Conservation (phyloP, 257 asterid genomes). For the Gynochthodes officinalis region DNA sequence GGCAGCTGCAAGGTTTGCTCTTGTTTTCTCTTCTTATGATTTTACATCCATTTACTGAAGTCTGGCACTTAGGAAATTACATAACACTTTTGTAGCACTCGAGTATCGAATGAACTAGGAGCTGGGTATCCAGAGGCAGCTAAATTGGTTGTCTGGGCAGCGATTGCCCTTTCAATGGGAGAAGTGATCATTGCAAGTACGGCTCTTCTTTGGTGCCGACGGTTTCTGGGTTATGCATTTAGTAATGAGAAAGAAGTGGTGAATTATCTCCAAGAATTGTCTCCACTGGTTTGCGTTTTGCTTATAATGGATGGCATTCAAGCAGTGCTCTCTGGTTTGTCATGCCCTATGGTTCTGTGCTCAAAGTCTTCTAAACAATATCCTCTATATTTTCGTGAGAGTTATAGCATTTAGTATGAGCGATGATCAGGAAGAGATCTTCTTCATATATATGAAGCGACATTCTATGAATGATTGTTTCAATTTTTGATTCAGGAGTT, state of each 20-base stretch:
- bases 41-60: no score
- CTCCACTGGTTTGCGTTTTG: conserved; percentile 42
- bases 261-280: conserved; percentile 29
- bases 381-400: no score
- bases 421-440: no score
- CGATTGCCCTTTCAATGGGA: conserved; percentile 30
- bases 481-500: conserved; percentile 38
- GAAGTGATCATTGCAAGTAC: conserved; percentile 40
- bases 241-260: conserved; percentile 44
- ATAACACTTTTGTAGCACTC: conserved; percentile 32
- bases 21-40: not conserved
- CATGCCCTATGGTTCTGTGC: no score
- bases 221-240: conserved; percentile 45
- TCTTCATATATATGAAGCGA: no score
- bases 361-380: no score
- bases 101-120: conserved; percentile 60
- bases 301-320: conserved; percentile 47
- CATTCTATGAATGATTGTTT: no score
- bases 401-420: no score
- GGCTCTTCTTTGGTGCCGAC: conserved; percentile 35
- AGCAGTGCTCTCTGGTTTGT: conserved; percentile 50
- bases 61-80: not conserved
- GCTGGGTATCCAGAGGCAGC: conserved; percentile 48
- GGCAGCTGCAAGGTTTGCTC: conserved; percentile 58
- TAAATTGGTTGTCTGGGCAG: conserved; percentile 41